Percentiles rank a stretch among this genome's conserved stretches.
Evolutionary conservation across 2,329 filamentous ascomycete genomes (phyloP).

Genomic region (Macrophomina tecta): DNA sequence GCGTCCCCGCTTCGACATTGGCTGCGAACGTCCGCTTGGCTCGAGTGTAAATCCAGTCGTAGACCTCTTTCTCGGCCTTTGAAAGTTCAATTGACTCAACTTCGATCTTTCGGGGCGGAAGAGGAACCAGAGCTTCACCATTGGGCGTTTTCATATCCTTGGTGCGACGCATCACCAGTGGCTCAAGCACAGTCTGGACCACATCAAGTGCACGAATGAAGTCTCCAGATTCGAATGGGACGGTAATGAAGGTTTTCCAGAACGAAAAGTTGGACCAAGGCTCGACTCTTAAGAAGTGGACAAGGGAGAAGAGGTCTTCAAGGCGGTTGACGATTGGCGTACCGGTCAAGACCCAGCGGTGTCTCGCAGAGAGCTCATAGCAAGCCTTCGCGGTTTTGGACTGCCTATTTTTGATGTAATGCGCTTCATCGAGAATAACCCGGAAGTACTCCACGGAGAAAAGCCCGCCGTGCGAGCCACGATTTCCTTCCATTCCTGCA

Average conservation of each 20-base stretch:
- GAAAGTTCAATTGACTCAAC: slow-evolving; percentile 89
- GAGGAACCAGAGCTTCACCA: slow-evolving; percentile 78
- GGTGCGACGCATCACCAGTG: slow-evolving; percentile 90
- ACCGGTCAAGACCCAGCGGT: slow-evolving; percentile 92
- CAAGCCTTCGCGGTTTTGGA: slow-evolving; percentile 96
- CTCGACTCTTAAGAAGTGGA: slow-evolving; percentile 90
- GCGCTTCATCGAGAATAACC: slow-evolving; percentile 92
- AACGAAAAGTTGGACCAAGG: slow-evolving; percentile 99
- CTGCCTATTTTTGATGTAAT: slow-evolving; percentile 84
- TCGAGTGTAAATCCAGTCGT: slow-evolving; percentile 84
- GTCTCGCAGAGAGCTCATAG: slow-evolving; percentile 82
- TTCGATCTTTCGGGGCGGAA: slow-evolving; percentile 81
- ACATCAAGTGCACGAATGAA: slow-evolving; percentile 94
- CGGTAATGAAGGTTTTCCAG: slow-evolving; percentile 98
- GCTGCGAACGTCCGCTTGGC: slow-evolving; percentile 84
- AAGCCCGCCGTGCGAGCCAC: slow-evolving; percentile 68
- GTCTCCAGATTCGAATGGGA: slow-evolving; percentile 94
- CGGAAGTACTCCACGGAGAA: slow-evolving; percentile 96
- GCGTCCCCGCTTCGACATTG: slow-evolving; percentile 88
- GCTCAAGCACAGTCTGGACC: slow-evolving; percentile 94
- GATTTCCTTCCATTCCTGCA: slow-evolving; percentile 68
- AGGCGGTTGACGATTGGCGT: slow-evolving; percentile 96
- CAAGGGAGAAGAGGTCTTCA: slow-evolving; percentile 91
- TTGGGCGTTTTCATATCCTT: slow-evolving; percentile 98
- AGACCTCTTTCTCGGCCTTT: slow-evolving; percentile 83